Conservation (phyloP, 176 grass and related monocot genomes). For the Oryza meyeriana region DNA sequence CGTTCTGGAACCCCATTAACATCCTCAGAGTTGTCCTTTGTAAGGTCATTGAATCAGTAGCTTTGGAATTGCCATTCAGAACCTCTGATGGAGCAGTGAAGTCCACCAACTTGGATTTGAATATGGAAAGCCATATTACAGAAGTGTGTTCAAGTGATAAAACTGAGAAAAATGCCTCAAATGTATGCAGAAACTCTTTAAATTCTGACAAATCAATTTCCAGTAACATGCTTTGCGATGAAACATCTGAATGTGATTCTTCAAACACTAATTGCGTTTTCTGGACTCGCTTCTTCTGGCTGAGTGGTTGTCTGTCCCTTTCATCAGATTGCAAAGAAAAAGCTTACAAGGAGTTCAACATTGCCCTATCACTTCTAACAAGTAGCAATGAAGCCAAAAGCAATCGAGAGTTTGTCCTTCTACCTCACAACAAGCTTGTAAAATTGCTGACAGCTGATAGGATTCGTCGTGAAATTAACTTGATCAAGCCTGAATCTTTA, state of each 20-base stretch:
- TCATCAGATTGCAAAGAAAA: constrained; percentile 69
- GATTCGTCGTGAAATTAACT: constrained; percentile 88
- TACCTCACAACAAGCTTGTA: constrained; percentile 72
- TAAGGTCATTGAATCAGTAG: constrained; percentile 72
- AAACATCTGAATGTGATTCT: constrained; percentile 35
- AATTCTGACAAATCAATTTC: constrained; percentile 23
- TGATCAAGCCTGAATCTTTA: constrained; percentile 82
- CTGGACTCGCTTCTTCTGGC: constrained; percentile 89
- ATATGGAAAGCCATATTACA: constrained; percentile 22
- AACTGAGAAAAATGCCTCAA: constrained; percentile 33
- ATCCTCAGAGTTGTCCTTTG: constrained; percentile 67
- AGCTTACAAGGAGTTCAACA: constrained; percentile 77
- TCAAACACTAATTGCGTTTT: constrained; percentile 43
- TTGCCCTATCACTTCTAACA: constrained; percentile 66
- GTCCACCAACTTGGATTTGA: constrained; percentile 15
- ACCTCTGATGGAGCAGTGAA: constrained; percentile 34
- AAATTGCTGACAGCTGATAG: constrained; percentile 79
- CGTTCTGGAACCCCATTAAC: constrained; percentile 59
- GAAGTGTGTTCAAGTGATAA: constrained; percentile 31
- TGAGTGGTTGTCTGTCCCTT: constrained; percentile 83
- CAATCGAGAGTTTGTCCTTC: constrained; percentile 51
- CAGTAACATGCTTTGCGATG: constrained; percentile 3
- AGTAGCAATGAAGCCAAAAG: constrained; percentile 39
- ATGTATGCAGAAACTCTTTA: constrained; percentile 1
- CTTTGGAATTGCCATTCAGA: constrained; percentile 51